Evolutionary conservation across 768 basidiomycete genomes (phyloP), one percentile per base, ranked within the genome.

Genomic region (Exidia glandulosa): DNA sequence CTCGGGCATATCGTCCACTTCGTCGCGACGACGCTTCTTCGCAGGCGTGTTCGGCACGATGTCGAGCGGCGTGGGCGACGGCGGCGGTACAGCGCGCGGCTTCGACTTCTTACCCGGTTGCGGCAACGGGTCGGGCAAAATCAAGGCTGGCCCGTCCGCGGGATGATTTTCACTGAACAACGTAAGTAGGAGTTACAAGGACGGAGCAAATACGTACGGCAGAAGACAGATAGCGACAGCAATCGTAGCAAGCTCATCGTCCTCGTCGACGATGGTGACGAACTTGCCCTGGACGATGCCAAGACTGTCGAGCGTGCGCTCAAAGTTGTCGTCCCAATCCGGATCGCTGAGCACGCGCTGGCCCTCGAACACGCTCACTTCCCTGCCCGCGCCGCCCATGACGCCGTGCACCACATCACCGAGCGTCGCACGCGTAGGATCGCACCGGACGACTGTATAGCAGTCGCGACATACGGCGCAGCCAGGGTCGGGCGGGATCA

Each of bases 251-350:
- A 76, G 79, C 60, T 84, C 85, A 4, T 82, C 88, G 32, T 94
- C 90, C 66, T 96, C 94, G 69, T 97, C 94, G 3, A 85, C 85
- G 33, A 97, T 87, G 3, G 85, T 84, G 67, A 98, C 67, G 74
- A 96, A 95, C 73, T 86, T 94, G 45, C 94, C 93, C 59, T 86
- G 74, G 0, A 80, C 82, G 32, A 95, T 83, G 54, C 82, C 87
- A 59, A 98, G 67, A 64, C 90, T 89, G 63, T 84, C 88, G 64
- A 99, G 69, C 54, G 90, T 92, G 62, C 87, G 79, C 2, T 81
- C 86, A 62, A 81, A 69, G 66, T 97, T 97, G 66, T 97, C 94
- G 52, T 91, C 87, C 79, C 88, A 95, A 68, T 98, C 95, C 6
- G 92, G 91, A 67, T 98, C 96, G 63, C 84, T 87, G 59, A 99